These are phyloP conservation scores for Hsuehochloa calcarea DNA, from an alignment of 176 grass and related monocot species.

Conservation along the genomic window DNA sequence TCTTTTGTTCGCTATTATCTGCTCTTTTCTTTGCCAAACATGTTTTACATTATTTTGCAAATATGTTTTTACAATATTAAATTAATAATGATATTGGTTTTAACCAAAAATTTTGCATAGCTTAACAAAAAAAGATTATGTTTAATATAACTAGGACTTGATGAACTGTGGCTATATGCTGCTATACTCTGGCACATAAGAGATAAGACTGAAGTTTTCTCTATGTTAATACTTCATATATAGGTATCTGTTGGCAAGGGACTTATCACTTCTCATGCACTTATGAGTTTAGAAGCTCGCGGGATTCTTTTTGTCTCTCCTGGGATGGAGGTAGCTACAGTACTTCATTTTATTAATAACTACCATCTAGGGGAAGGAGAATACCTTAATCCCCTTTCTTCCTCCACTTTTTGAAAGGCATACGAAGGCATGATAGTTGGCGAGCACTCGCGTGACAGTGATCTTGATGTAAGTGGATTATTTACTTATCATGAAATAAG, in stretches of 20 bases:
- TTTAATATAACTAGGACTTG: constrained; percentile 10
- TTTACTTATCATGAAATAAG: constrained; percentile 31
- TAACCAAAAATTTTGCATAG: background rate
- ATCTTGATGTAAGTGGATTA: constrained; percentile 85
- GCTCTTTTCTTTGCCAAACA: background rate
- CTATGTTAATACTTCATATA: constrained; percentile 27
- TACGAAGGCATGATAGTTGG: constrained; percentile 98
- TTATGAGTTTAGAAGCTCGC: constrained; percentile 98
- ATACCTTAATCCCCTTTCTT: constrained; percentile 26
- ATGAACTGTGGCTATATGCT: constrained; percentile 18
- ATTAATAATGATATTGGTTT: background rate
- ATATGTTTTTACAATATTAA: background rate
- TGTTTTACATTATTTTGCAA: constrained; percentile 1
- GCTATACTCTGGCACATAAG: constrained; percentile 12
- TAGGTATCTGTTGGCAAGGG: constrained; percentile 86
- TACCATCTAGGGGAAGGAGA: background rate
- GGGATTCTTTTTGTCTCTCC: constrained; percentile 96
- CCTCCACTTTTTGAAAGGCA: constrained; percentile 53
- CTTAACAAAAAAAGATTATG: background rate
- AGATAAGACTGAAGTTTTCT: background rate
- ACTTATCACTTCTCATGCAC: constrained; percentile 84
- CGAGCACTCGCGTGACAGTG: constrained; percentile 92
- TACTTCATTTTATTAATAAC: constrained; percentile 26
- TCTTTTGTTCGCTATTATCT: constrained; percentile 13
- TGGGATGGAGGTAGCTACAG: constrained; percentile 77